Percentiles rank a stretch among this genome's conserved stretches.
phyloP scores from a whole-genome alignment of 768 basidiomycete species.

The Rhodotorula sphaerocarpa region DNA sequence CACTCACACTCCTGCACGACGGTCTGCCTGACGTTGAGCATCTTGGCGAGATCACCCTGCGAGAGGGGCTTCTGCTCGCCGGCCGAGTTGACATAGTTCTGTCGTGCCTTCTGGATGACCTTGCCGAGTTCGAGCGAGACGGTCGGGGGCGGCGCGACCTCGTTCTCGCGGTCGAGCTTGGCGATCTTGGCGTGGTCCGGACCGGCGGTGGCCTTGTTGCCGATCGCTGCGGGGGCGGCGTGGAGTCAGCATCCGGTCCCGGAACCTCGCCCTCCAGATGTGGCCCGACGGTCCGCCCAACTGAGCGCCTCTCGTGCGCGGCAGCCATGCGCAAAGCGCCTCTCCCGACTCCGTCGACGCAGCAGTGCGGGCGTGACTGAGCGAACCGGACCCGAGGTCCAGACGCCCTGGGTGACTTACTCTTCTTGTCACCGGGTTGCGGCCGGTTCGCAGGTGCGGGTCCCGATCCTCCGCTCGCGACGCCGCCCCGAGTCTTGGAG shows the following conservation, averaged over 20 bases:
- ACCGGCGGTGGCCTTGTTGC: conserved; percentile 27
- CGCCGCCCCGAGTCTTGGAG: conserved; percentile 17
- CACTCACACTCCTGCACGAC: conserved; percentile 35
- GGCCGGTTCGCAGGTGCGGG: conserved; percentile 10
- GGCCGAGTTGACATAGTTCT: conserved; percentile 25
- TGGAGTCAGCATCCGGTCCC: no score
- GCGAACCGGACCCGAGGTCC: not conserved
- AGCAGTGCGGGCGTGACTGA: not conserved
- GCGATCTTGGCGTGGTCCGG: conserved; percentile 37
- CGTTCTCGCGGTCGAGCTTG: conserved; percentile 38
- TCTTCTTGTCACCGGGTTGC: conserved; percentile 17
- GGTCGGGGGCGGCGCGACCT: conserved; percentile 34
- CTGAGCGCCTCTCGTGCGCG: no score
- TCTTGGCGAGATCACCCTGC: conserved; percentile 34
- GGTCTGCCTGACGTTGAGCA: conserved; percentile 29
- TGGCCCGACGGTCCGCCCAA: no score
- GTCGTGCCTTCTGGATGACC: conserved; percentile 34
- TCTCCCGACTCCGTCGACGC: no score
- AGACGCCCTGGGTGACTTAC: conserved; percentile 5
- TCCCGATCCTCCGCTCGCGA: conserved; percentile 2
- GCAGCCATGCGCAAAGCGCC: no score
- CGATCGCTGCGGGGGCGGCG: conserved; percentile 11
- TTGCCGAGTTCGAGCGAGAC: conserved; percentile 37
- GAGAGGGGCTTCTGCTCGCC: conserved; percentile 29
- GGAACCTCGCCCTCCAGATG: no score